Evolutionary conservation across 1,139 yeast species (phyloP).

Genomic region (Yamadazyma oceani): DNA sequence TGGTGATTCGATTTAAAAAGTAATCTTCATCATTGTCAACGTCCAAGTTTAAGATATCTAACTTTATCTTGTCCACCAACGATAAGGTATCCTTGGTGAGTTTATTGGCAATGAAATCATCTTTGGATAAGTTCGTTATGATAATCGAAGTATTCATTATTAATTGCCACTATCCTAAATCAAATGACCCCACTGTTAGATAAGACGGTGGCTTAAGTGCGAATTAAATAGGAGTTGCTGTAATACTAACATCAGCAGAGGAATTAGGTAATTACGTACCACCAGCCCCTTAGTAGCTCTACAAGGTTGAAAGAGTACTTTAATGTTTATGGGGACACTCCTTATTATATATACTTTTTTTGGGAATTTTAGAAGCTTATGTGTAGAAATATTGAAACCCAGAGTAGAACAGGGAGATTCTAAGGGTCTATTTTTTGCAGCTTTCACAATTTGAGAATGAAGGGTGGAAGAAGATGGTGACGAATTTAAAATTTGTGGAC

Average conservation of each 20-base stretch:
- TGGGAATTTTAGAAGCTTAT: too few relatives aligned
- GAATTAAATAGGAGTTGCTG: not conserved
- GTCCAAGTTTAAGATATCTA: constrained; percentile 29
- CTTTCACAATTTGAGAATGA: not conserved
- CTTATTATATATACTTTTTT: not conserved
- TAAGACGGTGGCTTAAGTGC: not conserved
- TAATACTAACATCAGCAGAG: too few relatives aligned
- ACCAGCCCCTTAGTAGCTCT: too few relatives aligned
- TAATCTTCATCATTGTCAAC: constrained; percentile 22
- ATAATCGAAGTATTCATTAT: constrained; percentile 35
- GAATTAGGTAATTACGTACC: too few relatives aligned
- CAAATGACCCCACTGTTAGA: not conserved
- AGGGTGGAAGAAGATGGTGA: too few relatives aligned
- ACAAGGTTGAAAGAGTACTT: too few relatives aligned
- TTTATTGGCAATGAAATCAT: constrained; percentile 26
- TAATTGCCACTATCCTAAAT: too few relatives aligned
- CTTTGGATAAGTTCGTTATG: constrained; percentile 33
- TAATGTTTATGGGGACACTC: too few relatives aligned
- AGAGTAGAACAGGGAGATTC: too few relatives aligned
- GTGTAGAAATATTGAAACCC: too few relatives aligned
- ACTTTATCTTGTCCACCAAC: constrained; percentile 37
- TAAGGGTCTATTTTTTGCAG: not conserved
- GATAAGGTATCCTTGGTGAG: constrained; percentile 20
- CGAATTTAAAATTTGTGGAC: too few relatives aligned
- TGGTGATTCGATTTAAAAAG: constrained; percentile 30